phyloP scores from a whole-genome alignment of 768 basidiomycete genomes.

The Leccinum arenicola region DNA sequence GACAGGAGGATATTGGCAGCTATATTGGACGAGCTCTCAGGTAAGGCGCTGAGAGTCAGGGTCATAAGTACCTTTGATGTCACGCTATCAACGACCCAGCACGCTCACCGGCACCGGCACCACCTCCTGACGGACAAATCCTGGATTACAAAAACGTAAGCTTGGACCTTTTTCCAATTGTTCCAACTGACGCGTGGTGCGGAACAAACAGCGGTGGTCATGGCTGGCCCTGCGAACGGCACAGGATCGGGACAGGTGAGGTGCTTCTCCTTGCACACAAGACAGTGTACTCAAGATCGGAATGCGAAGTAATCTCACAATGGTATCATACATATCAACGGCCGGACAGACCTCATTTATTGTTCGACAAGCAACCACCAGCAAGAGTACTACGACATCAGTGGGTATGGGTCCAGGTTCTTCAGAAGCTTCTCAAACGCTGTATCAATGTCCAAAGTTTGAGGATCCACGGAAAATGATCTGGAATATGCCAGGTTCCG shows the following conservation, averaged over 20 bases:
- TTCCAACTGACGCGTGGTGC: conserved; percentile 12
- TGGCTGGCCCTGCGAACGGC: conserved; percentile 81
- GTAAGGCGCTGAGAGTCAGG: no score
- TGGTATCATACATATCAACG: no score
- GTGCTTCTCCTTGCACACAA: conserved; percentile 44
- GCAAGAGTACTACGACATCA: no score
- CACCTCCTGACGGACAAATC: no score
- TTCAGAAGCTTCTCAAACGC: no score
- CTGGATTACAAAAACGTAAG: conserved; percentile 38
- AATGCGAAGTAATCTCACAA: no score
- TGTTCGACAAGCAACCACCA: background rate
- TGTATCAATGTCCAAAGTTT: no score
- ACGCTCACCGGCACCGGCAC: no score
- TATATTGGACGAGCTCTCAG: conserved; percentile 28
- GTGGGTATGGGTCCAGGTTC: no score
- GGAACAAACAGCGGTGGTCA: conserved; percentile 76
- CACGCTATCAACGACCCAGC: conserved; percentile 41
- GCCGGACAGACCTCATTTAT: no score
- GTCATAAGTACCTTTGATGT: conserved; percentile 83
- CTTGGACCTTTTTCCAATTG: background rate
- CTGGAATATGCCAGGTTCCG: no score
- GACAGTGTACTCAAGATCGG: background rate
- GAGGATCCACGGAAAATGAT: no score
- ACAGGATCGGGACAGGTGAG: conserved; percentile 78
- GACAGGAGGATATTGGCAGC: conserved; percentile 94